A percentile compares a stretch with the other conserved stretches of the same genome.
These are phyloP conservation scores for Urostyla sp. DNA, from an alignment of 73 alveolate genomes.

Conservation along the genomic window DNA sequence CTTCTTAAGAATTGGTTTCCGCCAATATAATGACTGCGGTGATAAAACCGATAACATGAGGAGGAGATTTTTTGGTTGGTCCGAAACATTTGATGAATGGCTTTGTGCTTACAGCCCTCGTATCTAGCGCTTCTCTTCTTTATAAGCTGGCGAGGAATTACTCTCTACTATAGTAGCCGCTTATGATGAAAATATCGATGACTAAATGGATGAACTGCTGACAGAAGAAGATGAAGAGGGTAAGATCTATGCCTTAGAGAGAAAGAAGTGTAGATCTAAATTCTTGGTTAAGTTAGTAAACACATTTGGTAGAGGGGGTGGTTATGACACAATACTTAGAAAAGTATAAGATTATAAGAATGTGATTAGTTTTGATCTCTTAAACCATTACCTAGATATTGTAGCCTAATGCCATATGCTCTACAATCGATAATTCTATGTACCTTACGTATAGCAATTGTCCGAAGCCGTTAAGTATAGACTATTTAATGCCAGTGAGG, in stretches of 20 bases:
- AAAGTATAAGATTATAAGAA: conserved; percentile 51
- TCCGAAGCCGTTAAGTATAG: conserved; percentile 66
- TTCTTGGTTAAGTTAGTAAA: conserved; percentile 70
- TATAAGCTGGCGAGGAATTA: not conserved
- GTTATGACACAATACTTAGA: conserved; percentile 67
- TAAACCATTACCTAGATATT: conserved; percentile 66
- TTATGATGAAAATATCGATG: conserved; percentile 44
- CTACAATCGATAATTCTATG: conserved; percentile 68
- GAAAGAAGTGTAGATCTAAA: conserved; percentile 75
- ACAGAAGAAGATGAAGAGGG: not conserved
- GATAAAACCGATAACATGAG: conserved; percentile 72
- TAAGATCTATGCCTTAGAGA: conserved; percentile 64
- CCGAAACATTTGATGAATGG: conserved; percentile 85
- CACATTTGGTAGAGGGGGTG: conserved; percentile 73
- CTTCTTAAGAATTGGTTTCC: conserved; percentile 75
- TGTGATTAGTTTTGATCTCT: conserved; percentile 62
- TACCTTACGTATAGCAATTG: conserved; percentile 56
- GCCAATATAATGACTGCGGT: conserved; percentile 80
- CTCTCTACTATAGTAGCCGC: not conserved
- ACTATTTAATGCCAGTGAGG: conserved; percentile 71
- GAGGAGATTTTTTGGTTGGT: conserved; percentile 86
- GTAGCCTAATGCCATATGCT: conserved; percentile 68
- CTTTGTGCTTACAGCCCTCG: conserved; percentile 80
- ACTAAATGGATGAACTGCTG: conserved; percentile 18
- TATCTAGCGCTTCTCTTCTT: conserved; percentile 47